phyloP scores from a whole-genome alignment of 352 stramenopile species.

The Plasmopara halstedii region DNA sequence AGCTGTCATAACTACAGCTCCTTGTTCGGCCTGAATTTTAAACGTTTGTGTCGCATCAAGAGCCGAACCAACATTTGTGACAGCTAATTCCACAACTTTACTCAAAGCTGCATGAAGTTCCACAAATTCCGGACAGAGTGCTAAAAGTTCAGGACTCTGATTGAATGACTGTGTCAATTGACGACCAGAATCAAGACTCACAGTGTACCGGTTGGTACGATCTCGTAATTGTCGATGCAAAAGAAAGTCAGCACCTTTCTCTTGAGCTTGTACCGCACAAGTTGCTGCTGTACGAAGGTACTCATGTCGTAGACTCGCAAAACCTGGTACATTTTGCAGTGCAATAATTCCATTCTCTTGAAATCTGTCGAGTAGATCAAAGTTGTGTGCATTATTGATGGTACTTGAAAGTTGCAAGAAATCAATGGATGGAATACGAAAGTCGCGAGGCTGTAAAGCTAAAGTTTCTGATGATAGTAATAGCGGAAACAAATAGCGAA shows the following conservation, averaged over 20 bases:
- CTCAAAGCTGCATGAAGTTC: slow-evolving; percentile 52
- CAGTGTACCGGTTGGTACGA: slow-evolving; percentile 64
- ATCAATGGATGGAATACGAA: slow-evolving; percentile 48
- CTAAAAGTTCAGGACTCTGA: slow-evolving; percentile 32
- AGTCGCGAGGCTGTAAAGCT: slow-evolving; percentile 28
- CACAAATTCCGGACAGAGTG: slow-evolving; percentile 47
- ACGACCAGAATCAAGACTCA: slow-evolving; percentile 55
- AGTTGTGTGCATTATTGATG: slow-evolving; percentile 24
- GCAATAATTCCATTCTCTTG: slow-evolving; percentile 67
- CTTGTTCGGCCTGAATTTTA: slow-evolving; percentile 29
- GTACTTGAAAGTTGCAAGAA: slow-evolving; percentile 34
- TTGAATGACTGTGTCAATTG: slow-evolving; percentile 23
- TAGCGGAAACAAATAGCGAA: slow-evolving; percentile 11
- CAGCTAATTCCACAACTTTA: slow-evolving; percentile 38
- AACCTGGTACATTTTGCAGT: slow-evolving; percentile 65
- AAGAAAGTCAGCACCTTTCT: slow-evolving; percentile 51
- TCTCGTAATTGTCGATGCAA: slow-evolving; percentile 58
- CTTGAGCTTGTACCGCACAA: slow-evolving; percentile 46
- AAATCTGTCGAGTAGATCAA: slow-evolving; percentile 37
- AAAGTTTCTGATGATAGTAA: slow-evolving; percentile 9
- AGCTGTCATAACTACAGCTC: slow-evolving; percentile 33
- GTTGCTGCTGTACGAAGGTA: slow-evolving; percentile 51
- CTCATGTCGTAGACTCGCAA: slow-evolving; percentile 32
- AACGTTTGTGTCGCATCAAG: slow-evolving; percentile 51
- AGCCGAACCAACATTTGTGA: slow-evolving; percentile 45